phyloP scores from a whole-genome alignment of 257 asterid genomes.

The Parsonsia alboflavescens region DNA sequence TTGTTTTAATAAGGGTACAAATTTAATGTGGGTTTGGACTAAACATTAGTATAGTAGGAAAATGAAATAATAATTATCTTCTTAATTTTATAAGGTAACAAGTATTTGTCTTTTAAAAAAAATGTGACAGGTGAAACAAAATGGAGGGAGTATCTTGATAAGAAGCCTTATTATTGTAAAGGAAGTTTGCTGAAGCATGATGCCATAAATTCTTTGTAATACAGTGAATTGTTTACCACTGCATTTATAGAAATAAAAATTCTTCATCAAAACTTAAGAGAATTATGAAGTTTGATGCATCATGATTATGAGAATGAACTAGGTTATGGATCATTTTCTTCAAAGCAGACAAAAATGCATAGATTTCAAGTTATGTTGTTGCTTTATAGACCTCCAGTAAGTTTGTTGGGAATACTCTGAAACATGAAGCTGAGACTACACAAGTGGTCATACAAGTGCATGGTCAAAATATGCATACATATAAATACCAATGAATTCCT shows the following conservation, averaged over 20 bases:
- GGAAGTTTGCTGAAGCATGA: neutral
- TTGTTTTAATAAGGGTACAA: no score
- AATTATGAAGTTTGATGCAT: neutral
- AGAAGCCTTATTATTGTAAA: neutral
- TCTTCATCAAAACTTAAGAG: neutral
- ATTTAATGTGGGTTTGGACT: neutral
- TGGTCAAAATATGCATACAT: neutral
- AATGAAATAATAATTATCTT: neutral
- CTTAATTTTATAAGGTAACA: no score
- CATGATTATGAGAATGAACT: neutral
- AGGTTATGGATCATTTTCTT: neutral
- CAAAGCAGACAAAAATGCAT: neutral
- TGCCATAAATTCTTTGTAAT: neutral
- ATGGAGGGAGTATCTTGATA: no score
- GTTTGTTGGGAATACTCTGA: neutral
- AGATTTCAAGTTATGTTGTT: neutral
- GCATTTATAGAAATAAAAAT: neutral
- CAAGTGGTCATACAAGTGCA: neutral
- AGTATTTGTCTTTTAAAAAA: no score
- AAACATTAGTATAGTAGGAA: neutral
- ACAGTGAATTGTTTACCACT: neutral
- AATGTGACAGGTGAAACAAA: neutral
- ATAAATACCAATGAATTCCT: neutral
- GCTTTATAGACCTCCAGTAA: neutral
- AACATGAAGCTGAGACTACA: neutral